Percentiles rank a stretch among this genome's conserved stretches.
Conservation (phyloP, 768 basidiomycete species). For the Trametes cubensis region DNA sequence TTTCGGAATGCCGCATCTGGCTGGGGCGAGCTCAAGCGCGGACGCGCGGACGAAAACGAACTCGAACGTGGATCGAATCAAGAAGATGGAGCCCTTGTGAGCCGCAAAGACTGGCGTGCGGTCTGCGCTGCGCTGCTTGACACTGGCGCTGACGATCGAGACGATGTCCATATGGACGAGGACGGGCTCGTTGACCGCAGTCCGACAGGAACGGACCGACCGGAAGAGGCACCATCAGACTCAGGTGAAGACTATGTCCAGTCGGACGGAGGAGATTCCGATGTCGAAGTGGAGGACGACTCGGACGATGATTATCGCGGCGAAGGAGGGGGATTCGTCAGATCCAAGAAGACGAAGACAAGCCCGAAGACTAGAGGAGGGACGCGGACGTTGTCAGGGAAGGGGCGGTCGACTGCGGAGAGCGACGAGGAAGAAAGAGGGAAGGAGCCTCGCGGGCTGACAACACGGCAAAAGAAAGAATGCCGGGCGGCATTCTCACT, state of each 20-base stretch:
- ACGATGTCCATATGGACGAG: conserved; percentile 34
- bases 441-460: conserved; percentile 35
- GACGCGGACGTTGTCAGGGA: conserved; percentile 2
- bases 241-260: conserved; percentile 39
- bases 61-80: conserved; percentile 17
- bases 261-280: conserved; percentile 21
- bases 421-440: background rate
- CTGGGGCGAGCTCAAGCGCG: conserved; percentile 46
- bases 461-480: conserved; percentile 52
- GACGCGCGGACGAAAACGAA: background rate
- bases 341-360: conserved; percentile 8
- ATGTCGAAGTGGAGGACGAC: conserved; percentile 37
- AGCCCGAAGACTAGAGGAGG: conserved; percentile 12
- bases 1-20: conserved; percentile 78
- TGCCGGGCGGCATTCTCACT: conserved; percentile 66
- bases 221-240: conserved; percentile 27
- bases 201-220: conserved; percentile 27
- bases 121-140: conserved; percentile 75
- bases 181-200: conserved; percentile 30
- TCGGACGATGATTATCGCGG: conserved; percentile 39
- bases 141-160: conserved; percentile 30
- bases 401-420: background rate
- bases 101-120: conserved; percentile 74
- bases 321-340: conserved; percentile 21
- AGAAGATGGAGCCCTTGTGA: conserved; percentile 44